Percentiles rank a stretch among this genome's conserved stretches.
Conservation (phyloP, 2,329 filamentous ascomycete genomes). For the Fusarium sp. region DNA sequence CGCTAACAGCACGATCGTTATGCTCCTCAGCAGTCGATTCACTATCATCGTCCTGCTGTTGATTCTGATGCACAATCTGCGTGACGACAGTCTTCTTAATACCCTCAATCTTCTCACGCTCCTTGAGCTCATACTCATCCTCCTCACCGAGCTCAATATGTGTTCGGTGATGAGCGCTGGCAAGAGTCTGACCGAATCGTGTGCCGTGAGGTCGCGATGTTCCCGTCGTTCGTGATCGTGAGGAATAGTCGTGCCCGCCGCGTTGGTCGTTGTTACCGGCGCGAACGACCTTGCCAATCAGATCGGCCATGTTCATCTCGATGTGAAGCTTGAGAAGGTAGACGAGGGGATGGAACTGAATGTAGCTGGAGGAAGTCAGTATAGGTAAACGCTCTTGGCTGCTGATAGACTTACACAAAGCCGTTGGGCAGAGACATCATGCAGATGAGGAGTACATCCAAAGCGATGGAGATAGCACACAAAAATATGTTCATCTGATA, state of each 20-base stretch:
- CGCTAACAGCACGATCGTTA: conserved; percentile 37
- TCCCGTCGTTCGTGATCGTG: conserved; percentile 26
- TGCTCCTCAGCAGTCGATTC: conserved; percentile 30
- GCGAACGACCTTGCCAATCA: conserved; percentile 41
- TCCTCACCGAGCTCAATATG: conserved; percentile 43
- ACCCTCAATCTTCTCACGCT: conserved; percentile 38
- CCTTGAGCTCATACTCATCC: conserved; percentile 37
- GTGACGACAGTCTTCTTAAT: conserved; percentile 42
- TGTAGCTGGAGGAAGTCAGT: conserved; percentile 26
- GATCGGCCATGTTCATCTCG: conserved; percentile 45
- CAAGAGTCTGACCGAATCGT: conserved; percentile 29
- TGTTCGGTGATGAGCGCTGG: conserved; percentile 33
- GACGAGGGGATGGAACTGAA: conserved; percentile 43
- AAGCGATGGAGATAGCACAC: conserved; percentile 42
- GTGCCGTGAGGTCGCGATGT: conserved; percentile 15
- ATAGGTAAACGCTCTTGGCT: neutral
- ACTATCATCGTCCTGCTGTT: conserved; percentile 18
- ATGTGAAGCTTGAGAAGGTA: conserved; percentile 44
- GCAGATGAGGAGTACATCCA: conserved; percentile 41
- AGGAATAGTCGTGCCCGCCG: conserved; percentile 30
- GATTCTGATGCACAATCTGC: conserved; percentile 13
- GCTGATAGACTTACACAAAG: conserved; percentile 33
- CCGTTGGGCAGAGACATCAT: conserved; percentile 44
- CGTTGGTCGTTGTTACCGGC: conserved; percentile 34
- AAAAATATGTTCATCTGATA: conserved; percentile 49